These are phyloP conservation scores for Rutidosis leptorrhynchoides DNA, from an alignment of 129 eudicot species.

Conservation along the genomic window DNA sequence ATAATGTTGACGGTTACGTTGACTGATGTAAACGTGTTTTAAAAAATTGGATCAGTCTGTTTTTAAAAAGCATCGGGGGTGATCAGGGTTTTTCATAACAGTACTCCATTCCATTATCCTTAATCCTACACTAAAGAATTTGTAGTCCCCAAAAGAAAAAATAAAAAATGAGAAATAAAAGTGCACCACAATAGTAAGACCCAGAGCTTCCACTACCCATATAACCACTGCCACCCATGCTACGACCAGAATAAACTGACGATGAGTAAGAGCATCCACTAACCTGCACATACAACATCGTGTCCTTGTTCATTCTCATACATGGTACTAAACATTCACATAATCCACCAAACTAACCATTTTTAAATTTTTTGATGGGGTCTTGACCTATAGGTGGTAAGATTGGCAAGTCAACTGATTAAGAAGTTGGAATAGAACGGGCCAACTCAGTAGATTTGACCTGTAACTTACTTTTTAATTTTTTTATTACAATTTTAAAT, in stretches of 20 bases:
- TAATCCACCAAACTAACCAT: neutral
- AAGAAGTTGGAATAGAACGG: too few relatives aligned
- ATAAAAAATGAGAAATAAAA: neutral
- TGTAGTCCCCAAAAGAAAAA: neutral
- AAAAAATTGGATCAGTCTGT: too few relatives aligned
- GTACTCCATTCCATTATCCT: too few relatives aligned
- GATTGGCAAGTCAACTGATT: neutral
- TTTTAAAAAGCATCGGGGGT: too few relatives aligned
- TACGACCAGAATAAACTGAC: conserved; percentile 68
- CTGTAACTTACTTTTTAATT: too few relatives aligned
- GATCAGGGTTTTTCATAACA: too few relatives aligned
- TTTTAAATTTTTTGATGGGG: too few relatives aligned
- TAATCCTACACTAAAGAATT: neutral
- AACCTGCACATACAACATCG: conserved; percentile 42
- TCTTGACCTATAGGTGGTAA: neutral
- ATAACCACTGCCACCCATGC: conserved; percentile 66
- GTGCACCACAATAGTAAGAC: conserved; percentile 73
- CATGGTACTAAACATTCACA: neutral
- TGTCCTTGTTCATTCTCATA: neutral
- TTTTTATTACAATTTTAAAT: too few relatives aligned
- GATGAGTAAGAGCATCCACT: conserved; percentile 88
- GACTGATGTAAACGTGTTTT: too few relatives aligned
- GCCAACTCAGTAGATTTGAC: too few relatives aligned
- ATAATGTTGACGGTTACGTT: too few relatives aligned
- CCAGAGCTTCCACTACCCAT: conserved; percentile 86